Base-by-base conservation (phyloP, 345 rosid genomes). In the Brassica incana region DNA sequence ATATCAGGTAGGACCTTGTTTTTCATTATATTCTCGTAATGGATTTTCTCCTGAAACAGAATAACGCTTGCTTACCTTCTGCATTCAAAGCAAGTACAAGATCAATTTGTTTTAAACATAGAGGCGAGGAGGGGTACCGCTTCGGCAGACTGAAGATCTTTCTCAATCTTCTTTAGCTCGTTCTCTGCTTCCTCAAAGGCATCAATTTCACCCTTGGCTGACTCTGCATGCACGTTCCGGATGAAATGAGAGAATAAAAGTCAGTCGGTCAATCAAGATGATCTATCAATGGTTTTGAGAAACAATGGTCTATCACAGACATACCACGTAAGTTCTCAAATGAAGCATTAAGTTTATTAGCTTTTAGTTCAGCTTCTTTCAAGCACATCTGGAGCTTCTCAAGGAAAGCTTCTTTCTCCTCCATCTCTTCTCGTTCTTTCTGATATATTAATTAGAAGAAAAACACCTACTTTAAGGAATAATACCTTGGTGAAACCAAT, bases 171-270 rank as follows among this genome's bases (percentile, higher is more conserved):
- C 85, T 85, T 89, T 71, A 91, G 87, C 82, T 91, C 92, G 69
- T 72, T 76, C 85, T 95, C 98, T 73, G 98, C 92, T 65, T 88
- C 82, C 80, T 88, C 90, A 78, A 88, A 87, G 77, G 94, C 92
- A 78, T 83, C 84, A 18, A 93, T 81, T 67, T 93, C 97, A 77
- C 84, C 89, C 73, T 88, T 87, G 52, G 96, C 91, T 25, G 97
- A 90, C 59, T 91, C 98, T 93, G 73, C 76, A 81, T 29, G 9
- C 73, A 59, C 38, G 54, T 66, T 66, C 33, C 50, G 43, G 61
- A 48, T 56, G 45, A 43, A 60, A 43, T 58, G 54, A 40, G 16
- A 18, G 50, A 30, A 71, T 66, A 59, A 56, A 64, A 50, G 30
- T 73, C 9, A 14, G 40, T 52, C 48, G 48, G 74, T 67, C 63